Evolutionary conservation across 1,139 yeast species (phyloP), one percentile per base, ranked within the genome.

Genomic region (Protomyces macrosporus): DNA sequence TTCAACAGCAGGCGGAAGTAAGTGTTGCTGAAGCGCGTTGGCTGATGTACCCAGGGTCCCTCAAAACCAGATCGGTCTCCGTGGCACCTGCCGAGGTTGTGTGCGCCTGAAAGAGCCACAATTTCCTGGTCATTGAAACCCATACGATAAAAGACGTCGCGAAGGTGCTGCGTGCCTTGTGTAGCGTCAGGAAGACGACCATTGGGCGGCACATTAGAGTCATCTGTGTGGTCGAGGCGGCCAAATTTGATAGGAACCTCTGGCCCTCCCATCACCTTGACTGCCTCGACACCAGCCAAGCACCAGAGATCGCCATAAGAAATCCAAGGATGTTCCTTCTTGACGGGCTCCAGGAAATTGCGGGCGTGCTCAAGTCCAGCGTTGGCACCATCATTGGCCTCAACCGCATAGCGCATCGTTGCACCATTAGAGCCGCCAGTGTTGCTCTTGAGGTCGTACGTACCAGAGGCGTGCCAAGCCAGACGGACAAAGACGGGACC

Each of bases 241-340:
- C 48, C 66, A 53, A n/a, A 72, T 74, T 57, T 76, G 71, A 72
- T 87, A 87, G 59, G 75, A 75, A 74, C 97, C 82, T 65, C 97
- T 96, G 97, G 97, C 14, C 97, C 97, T 64, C 86, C 86, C 75
- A 87, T 75, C 75, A 89, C 97, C 77, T 90, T 97, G 65, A 90
- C 79, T 9, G 91, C 95, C 64, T 79, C 83, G 63, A 90, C 96
- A 69, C 97, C 97, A 58, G 86, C 95, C 53, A 90, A 78, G 32
- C 97, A 89, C 82, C 87, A 89, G 72, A 90, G 81, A 75, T 90
- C 97, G 72, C 97, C 97, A 74, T 88, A 81, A 35, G 90, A 84
- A 57, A 90, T 74, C 87, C 95, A 89, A 34, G 91, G 88, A 75
- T 81, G 85, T 73, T 84, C 75, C 53, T 78, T 78, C 62, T 79